A percentile compares a stretch with the other conserved stretches of the same genome.
phyloP scores from a whole-genome alignment of 2,329 filamentous ascomycete species.

The Trichophyton schoenleinii region DNA sequence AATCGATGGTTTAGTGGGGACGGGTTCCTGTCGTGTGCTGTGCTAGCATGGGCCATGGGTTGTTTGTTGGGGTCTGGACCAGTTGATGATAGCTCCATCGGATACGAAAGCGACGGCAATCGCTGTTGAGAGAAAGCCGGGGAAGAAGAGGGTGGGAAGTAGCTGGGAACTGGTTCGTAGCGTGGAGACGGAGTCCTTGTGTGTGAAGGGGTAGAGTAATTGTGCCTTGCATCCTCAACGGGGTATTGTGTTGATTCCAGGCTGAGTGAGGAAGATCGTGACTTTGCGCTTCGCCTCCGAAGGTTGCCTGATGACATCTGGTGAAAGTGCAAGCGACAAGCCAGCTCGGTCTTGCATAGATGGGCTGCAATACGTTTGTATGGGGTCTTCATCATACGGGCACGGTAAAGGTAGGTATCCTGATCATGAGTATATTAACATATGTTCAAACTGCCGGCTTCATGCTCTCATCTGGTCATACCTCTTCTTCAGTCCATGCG shows the following conservation, averaged over 20 bases:
- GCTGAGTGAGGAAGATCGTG: constrained; percentile 48
- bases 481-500: constrained; percentile 79
- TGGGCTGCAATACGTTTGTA: constrained; percentile 82
- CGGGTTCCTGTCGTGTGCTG: background rate
- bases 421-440: constrained; percentile 24
- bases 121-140: constrained; percentile 3
- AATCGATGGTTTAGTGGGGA: constrained; percentile 3
- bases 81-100: constrained; percentile 5
- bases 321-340: constrained; percentile 77
- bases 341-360: constrained; percentile 76
- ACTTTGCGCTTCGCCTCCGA: constrained; percentile 63
- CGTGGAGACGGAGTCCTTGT: constrained; percentile 6
- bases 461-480: constrained; percentile 28
- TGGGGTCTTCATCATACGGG: constrained; percentile 74
- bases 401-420: constrained; percentile 75
- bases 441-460: background rate
- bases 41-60: background rate
- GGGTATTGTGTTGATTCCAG: constrained; percentile 26
- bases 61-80: constrained; percentile 3
- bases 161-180: constrained; percentile 2
- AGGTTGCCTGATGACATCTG: constrained; percentile 73
- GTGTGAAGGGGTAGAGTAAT: constrained; percentile 4
- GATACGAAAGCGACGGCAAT: constrained; percentile 5
- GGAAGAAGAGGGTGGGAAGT: constrained; percentile 6
- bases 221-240: constrained; percentile 5